Evolutionary conservation across 331 rosid species (phyloP).

Genomic region (Acacia pycnantha): DNA sequence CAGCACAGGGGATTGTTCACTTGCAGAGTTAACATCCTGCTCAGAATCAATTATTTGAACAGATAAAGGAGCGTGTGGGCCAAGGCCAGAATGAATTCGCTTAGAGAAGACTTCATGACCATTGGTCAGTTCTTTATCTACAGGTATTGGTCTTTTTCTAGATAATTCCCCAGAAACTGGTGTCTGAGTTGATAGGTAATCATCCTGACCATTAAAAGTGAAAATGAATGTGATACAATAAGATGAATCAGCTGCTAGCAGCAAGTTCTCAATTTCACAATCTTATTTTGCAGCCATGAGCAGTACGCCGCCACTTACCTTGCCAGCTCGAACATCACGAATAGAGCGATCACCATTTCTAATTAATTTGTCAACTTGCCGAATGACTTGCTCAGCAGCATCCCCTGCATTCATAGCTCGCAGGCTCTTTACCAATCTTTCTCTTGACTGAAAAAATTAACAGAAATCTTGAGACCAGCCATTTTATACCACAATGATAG

Average conservation of each 20-base stretch:
- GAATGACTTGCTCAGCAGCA: slow-evolving; percentile 92
- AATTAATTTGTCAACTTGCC: slow-evolving; percentile 86
- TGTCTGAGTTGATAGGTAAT: slow-evolving; percentile 57
- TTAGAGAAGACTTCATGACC: slow-evolving; percentile 65
- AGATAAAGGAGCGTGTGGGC: slow-evolving; percentile 40
- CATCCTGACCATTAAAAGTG: slow-evolving; percentile 54
- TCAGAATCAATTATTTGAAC: slow-evolving; percentile 62
- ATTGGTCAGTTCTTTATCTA: slow-evolving; percentile 66
- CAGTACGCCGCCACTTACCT: slow-evolving; percentile 46
- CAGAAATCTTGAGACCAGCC: slow-evolving; percentile 13
- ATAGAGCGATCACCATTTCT: slow-evolving; percentile 74
- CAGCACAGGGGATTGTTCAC: slow-evolving; percentile 61
- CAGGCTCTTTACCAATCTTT: slow-evolving; percentile 71
- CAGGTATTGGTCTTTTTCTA: slow-evolving; percentile 64
- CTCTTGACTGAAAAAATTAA: slow-evolving; percentile 73
- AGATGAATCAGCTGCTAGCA: background rate
- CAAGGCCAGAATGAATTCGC: slow-evolving; percentile 62
- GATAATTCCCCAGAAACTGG: slow-evolving; percentile 59
- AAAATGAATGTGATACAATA: slow-evolving; percentile 15
- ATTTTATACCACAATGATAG: slow-evolving; percentile 7
- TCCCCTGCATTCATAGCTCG: slow-evolving; percentile 94
- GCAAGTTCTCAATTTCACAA: slow-evolving; percentile 20
- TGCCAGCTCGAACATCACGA: slow-evolving; percentile 73
- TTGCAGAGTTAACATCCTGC: slow-evolving; percentile 48
- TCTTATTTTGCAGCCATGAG: slow-evolving; percentile 17